Percentiles rank a stretch among this genome's conserved stretches.
Conservation (phyloP, 164 flowering plant genomes). For the Liquidambar formosana region DNA sequence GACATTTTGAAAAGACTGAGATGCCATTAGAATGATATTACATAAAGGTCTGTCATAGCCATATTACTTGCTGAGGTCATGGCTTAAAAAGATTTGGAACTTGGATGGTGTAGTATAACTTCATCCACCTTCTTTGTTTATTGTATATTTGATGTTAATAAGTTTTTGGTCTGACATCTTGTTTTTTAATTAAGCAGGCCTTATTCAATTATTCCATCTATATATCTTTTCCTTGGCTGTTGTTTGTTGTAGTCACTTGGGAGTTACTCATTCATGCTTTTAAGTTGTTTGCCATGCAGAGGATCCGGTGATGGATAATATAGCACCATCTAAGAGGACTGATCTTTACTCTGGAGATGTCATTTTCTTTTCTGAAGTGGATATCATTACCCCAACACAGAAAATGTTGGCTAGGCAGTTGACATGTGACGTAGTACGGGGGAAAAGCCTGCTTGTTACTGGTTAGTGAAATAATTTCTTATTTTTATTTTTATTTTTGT, state of each 20-base stretch:
- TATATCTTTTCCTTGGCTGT: no score
- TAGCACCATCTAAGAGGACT: constrained; percentile 12
- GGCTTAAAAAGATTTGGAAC: neutral
- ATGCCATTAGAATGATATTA: neutral
- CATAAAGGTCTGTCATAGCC: neutral
- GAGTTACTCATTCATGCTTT: neutral
- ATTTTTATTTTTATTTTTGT: neutral
- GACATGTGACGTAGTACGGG: constrained; percentile 69
- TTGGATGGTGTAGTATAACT: neutral
- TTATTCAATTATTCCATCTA: no score
- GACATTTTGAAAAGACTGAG: neutral
- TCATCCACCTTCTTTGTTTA: no score
- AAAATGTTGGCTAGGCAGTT: constrained; percentile 80
- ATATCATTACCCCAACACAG: constrained; percentile 86
- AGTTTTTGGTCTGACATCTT: neutral
- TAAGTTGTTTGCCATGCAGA: constrained; percentile 28
- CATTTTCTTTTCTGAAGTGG: constrained; percentile 80
- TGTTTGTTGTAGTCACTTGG: neutral
- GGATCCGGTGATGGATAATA: constrained; percentile 14
- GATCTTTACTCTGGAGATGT: constrained; percentile 38
- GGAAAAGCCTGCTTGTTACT: constrained; percentile 90
- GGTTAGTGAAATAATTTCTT: constrained; percentile 49
- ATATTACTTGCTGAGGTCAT: neutral
- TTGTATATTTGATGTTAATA: neutral
- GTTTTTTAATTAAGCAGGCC: neutral